phyloP scores from a whole-genome alignment of 345 rosid genomes.

The Rhodamnia argentea region DNA sequence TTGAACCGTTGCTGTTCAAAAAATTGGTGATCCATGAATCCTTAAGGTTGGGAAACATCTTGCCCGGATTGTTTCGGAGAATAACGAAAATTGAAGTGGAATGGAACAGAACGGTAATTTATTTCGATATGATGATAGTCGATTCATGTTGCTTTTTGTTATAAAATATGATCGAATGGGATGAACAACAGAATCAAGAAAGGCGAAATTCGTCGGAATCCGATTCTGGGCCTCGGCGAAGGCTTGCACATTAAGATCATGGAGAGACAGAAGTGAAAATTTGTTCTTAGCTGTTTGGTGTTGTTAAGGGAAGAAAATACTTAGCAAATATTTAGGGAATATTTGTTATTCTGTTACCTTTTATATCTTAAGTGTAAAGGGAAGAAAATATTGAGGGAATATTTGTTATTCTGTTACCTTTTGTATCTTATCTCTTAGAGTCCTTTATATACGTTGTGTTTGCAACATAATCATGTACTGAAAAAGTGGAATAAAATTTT shows the following conservation, averaged over 20 bases:
- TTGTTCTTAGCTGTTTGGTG: not conserved
- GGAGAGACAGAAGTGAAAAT: not conserved
- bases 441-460: no score
- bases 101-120: conserved; percentile 4
- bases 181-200: no score
- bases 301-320: no score
- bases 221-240: not conserved
- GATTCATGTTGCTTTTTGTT: not conserved
- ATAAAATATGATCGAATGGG: no score
- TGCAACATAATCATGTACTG: no score
- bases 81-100: conserved; percentile 10
- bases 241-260: not conserved
- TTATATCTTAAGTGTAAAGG: no score
- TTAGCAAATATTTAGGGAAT: no score
- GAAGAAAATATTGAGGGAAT: no score
- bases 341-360: no score
- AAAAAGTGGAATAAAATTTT: no score
- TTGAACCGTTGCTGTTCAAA: not conserved
- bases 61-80: conserved; percentile 15
- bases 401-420: no score
- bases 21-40: conserved; percentile 22
- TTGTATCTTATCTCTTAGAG: no score
- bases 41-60: conserved; percentile 15
- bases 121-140: not conserved
- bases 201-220: not conserved